Percentiles rank a stretch among this genome's conserved stretches.
Evolutionary conservation across 306 rosid species (phyloP).

Genomic region (Senna tora): DNA sequence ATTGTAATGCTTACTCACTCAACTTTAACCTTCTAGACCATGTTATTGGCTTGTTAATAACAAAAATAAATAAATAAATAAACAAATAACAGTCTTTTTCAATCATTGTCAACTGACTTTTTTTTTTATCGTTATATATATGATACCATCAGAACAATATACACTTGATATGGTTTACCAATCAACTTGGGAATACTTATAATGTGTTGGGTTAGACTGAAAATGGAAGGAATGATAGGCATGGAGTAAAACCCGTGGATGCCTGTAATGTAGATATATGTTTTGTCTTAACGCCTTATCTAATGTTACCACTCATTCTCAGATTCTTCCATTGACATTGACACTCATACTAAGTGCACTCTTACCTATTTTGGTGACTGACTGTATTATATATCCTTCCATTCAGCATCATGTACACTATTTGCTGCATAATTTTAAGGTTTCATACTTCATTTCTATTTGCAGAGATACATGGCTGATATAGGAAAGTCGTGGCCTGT

Average conservation of each 20-base stretch:
- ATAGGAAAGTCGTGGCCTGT: constrained; percentile 97
- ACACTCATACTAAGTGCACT: constrained; percentile 15
- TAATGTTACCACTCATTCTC: not conserved
- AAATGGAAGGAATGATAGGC: constrained; percentile 1
- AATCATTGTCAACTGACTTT: no score
- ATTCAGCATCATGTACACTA: constrained; percentile 10
- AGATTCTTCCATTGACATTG: constrained; percentile 10
- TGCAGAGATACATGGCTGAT: constrained; percentile 98
- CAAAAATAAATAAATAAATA: not conserved
- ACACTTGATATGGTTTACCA: constrained; percentile 4
- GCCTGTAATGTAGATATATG: constrained; percentile 10
- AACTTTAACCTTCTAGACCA: not conserved
- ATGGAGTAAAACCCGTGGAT: constrained; percentile 2
- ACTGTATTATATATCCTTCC: constrained; percentile 20
- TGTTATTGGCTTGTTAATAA: constrained; percentile 25
- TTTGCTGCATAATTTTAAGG: constrained; percentile 12
- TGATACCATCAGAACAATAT: constrained; percentile 5
- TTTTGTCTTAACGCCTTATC: constrained; percentile 10
- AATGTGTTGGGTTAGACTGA: constrained; percentile 11
- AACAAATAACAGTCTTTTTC: not conserved
- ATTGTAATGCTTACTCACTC: constrained; percentile 24
- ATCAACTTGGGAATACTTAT: constrained; percentile 2
- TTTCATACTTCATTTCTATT: constrained; percentile 25
- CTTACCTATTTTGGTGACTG: not conserved
- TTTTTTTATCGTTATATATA: not conserved